Base-by-base conservation (phyloP, 2,329 filamentous ascomycete species). In the Zymoseptoria ardabiliae region DNA sequence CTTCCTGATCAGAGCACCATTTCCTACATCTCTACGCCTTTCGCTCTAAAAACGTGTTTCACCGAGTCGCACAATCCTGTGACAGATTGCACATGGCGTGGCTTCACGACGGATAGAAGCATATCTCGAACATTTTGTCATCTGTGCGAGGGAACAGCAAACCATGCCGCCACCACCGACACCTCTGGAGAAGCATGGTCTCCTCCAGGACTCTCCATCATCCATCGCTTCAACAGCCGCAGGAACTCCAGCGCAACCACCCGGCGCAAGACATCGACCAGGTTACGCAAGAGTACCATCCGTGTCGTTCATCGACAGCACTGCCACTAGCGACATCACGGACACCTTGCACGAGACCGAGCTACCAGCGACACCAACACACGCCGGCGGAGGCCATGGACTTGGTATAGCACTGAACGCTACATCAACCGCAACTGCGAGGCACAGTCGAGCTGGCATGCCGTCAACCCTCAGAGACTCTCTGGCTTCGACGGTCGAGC, bases 271-370 rank as follows among this genome's bases (percentile, higher is more conserved):
- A 62, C 70, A 72, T 45, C 69, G 73, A 54, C 71, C 74, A 2
- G 71, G 68, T 41, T 74, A 76, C 60, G 62, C 71, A 25, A 68
- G 73, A 58, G 66, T 76, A 10, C 68, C 69, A 20, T 74, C 71
- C 60, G 71, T 75, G 53, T 67, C 70, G 17, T 68, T 70, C 50
- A 66, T 68, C 56, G 73, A 74, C 20, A 66, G 70, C 55, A 50
- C 58, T 23, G 50, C 61, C 10, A 59, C 65, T 4, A 56, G 54
- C 56, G 61, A 59, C 57, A 64, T 61, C 48, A 63, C 60, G 20
- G 64, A 70, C 30, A 69, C 68, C 7, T 63, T 71, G 20, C 70
- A 71, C 45, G 69, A 72, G 19, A 73, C 72, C 41, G 73, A 71
- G 41, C 64, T 61, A 30, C 56, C 53, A 6, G 52, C 62, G 30